Conservation (phyloP, 257 asterid genomes). For the Prunella vulgaris region DNA sequence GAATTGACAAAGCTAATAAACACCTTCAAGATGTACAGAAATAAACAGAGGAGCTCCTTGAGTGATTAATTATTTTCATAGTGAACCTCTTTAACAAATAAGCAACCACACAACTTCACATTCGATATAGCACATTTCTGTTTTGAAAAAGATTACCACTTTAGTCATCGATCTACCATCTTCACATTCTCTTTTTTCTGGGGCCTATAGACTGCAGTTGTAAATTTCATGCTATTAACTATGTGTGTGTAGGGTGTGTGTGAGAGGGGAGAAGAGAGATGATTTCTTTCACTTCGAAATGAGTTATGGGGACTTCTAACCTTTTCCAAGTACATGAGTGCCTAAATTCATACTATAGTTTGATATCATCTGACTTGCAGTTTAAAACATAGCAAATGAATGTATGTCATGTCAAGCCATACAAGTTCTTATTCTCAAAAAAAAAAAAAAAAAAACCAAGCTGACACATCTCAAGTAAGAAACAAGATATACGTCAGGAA, state of each 20-base stretch:
- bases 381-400: not conserved
- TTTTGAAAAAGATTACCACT: not conserved
- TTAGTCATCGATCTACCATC: not conserved
- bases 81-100: slow-evolving; percentile 2
- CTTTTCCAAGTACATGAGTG: not conserved
- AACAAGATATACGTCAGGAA: slow-evolving; percentile 4
- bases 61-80: not conserved
- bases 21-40: not conserved
- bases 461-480: not conserved
- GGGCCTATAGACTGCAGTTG: not conserved
- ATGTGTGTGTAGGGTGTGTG: not conserved
- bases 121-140: not conserved
- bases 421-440: not conserved
- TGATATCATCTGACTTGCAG: not conserved
- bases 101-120: not conserved
- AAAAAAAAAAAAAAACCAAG: not conserved
- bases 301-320: not conserved
- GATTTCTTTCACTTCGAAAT: not conserved
- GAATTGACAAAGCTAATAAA: not conserved
- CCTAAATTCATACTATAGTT: not conserved
- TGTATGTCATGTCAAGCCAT: not conserved
- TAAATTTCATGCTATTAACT: not conserved
- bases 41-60: not conserved
- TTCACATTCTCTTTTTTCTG: not conserved
- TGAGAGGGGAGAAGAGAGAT: not conserved